Conservation (phyloP, 2,329 filamentous ascomycete genomes). For the Fusarium denticulatum region DNA sequence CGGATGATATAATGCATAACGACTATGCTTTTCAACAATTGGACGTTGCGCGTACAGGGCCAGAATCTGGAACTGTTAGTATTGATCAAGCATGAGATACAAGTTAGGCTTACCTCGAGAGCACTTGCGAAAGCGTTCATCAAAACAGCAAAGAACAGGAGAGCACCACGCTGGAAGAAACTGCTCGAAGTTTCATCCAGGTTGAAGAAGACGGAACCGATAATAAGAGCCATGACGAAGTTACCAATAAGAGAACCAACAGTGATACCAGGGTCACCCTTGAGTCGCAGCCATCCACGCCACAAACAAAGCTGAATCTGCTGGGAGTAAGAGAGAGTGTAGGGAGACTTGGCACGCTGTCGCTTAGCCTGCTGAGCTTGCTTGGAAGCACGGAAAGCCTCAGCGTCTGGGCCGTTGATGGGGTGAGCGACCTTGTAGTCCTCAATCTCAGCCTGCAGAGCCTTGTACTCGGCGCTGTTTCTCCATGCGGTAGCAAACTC, state of each 20-base stretch:
- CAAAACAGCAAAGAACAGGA: slow-evolving; percentile 88
- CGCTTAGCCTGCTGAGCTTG: slow-evolving; percentile 64
- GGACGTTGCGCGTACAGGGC: slow-evolving; percentile 88
- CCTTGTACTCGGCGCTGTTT: slow-evolving; percentile 61
- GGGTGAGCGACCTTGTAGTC: slow-evolving; percentile 64
- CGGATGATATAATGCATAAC: slow-evolving; percentile 90
- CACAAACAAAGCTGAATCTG: slow-evolving; percentile 83
- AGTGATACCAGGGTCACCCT: slow-evolving; percentile 80
- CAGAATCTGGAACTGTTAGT: slow-evolving; percentile 66
- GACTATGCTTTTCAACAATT: slow-evolving; percentile 89
- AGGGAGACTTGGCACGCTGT: slow-evolving; percentile 78
- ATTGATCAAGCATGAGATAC: not conserved
- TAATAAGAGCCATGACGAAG: slow-evolving; percentile 78
- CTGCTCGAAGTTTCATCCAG: slow-evolving; percentile 70
- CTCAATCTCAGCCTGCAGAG: slow-evolving; percentile 64
- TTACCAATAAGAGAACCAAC: slow-evolving; percentile 77
- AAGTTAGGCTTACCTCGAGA: slow-evolving; percentile 66
- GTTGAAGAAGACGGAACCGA: slow-evolving; percentile 85
- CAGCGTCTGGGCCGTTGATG: slow-evolving; percentile 64
- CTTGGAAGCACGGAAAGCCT: slow-evolving; percentile 65
- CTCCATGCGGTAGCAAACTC: slow-evolving; percentile 70
- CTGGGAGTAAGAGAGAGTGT: slow-evolving; percentile 79
- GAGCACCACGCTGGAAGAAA: slow-evolving; percentile 81
- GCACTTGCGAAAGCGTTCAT: slow-evolving; percentile 86
- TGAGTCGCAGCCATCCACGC: slow-evolving; percentile 81